Evolutionary conservation across 768 basidiomycete genomes (phyloP), one percentile per base, ranked within the genome.

Genomic region (Leccinum broughii): DNA sequence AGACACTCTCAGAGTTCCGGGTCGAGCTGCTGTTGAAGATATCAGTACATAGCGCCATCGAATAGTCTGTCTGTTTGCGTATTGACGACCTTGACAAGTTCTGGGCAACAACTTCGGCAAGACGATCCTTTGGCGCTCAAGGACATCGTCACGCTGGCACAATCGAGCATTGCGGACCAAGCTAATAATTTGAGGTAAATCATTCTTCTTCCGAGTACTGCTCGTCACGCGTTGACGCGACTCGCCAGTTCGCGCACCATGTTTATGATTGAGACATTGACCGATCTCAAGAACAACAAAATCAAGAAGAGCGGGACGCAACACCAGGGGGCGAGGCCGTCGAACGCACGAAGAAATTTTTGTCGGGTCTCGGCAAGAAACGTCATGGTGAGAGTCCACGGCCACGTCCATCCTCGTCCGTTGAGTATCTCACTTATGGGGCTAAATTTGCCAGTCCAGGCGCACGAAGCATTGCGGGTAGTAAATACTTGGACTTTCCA

Each of bases 251-350:
- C 95, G 5, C 89, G 97, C 48, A 90, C 93, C 11, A 85, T 86
- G 17, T 98, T 98, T 77, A 97, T 98, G 95, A 77, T 97, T 59
- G 97, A 98, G 75, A 95, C 93, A 0, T 79, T 99, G 32, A 84
- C 83, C 6, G 93, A 95, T 72, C 82, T 98, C 57, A 96, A 96
- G 73, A 96, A 94, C 70, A 96, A 95, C 76, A 95, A 91, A 72
- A 66, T 83, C 55, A 92, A 89, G 70, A 78, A 84, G 57, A 80
- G 82, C 6, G 84, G 77, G 1, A 82, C 84, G 1, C 86, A 88
- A 60, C 86, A 87, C 60, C 87, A 89, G 61, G 89, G 87, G 6
- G 81, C 3, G 90, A 93, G 51, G 85, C 92, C 3, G 87, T 92
- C 6, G 88, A 89, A 61, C 78, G 90, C 39, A 87, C 97, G 87